Percentiles rank a stretch among this genome's conserved stretches.
Conservation (phyloP, 768 basidiomycete species). For the Boletus eberwhitei region DNA sequence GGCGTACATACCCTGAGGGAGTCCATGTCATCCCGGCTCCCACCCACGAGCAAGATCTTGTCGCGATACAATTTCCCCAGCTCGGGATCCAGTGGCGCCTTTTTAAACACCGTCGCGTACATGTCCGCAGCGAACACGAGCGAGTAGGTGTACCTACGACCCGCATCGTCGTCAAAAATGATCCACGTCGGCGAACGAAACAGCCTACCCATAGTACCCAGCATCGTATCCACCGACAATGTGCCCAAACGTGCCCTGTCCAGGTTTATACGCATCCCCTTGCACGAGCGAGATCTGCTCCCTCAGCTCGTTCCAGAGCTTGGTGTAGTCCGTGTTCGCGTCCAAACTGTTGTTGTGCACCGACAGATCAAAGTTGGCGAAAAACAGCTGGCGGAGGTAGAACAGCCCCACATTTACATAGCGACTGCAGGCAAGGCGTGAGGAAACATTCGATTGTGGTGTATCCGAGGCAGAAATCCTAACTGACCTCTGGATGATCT, state of each 20-base stretch:
- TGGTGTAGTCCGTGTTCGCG: constrained; percentile 62
- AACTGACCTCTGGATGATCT: constrained; percentile 71
- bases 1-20: constrained; percentile 47
- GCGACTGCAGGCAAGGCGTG: constrained; percentile 37
- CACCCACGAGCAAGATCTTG: constrained; percentile 67
- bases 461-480: neutral
- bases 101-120: constrained; percentile 75
- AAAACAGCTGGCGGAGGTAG: constrained; percentile 71
- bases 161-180: neutral
- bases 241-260: constrained; percentile 75
- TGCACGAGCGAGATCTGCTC: constrained; percentile 70
- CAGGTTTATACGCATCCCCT: constrained; percentile 52
- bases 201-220: constrained; percentile 57
- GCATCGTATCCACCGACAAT: constrained; percentile 73
- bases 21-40: constrained; percentile 73
- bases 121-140: constrained; percentile 60
- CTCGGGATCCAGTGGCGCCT: constrained; percentile 66
- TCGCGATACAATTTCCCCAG: constrained; percentile 69
- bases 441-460: no score
- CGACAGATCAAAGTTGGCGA: constrained; percentile 39
- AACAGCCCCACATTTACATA: constrained; percentile 82
- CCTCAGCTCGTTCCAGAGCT: constrained; percentile 72
- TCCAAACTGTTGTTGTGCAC: constrained; percentile 41
- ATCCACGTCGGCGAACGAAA: neutral
- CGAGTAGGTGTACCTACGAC: constrained; percentile 63